Base-by-base conservation (phyloP, 140 eudicot genomes). In the Artemisia princeps region DNA sequence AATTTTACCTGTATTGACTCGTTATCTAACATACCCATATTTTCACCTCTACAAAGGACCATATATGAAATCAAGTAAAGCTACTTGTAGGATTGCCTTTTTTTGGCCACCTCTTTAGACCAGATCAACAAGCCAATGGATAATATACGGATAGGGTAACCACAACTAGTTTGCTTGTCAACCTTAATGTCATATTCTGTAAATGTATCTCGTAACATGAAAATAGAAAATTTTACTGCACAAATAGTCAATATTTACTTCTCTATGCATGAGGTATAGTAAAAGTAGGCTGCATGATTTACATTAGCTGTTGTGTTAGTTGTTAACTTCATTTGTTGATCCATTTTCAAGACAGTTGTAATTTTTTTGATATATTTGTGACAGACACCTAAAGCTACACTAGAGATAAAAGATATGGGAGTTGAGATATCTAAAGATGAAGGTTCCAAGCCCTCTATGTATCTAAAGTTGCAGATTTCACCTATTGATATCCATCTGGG, bases 301-400 rank as follows among this genome's bases (percentile, higher is more conserved):
- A 54, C 6, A 44, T 22, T 37, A 64, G 20, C 57, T 64, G 6
- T 64, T 20, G 23, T 46, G 33, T 59, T 26, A 3, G 66, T 73
- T 6, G 44, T 19, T 30, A 37, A 49, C 26, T 66, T 57, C 10
- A 6, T 37, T 9, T 37, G 44, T 6, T 37, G 44, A 37, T 37
- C 44, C 44, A 37, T 37, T 37, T 37, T 14, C 66, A 64, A 24
- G 52, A 37, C 12, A 58, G 49, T 51, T 15, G 5, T 2, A 65
- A 51, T 12, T n/a, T 6, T 46, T 14, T 19, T 9, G 9, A 55
- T 78, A 17, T 59, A 62, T 66, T 74, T 59, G 61, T 56, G 68
- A 77, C 95, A 92, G 98, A 85, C 92, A 60, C 89, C 95, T 2
- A 86, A 83, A 75, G 95, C 86, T 65, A 78, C 87, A 17, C 44